Evolutionary conservation across 306 rosid species (phyloP).

Genomic region (Delonix regia): DNA sequence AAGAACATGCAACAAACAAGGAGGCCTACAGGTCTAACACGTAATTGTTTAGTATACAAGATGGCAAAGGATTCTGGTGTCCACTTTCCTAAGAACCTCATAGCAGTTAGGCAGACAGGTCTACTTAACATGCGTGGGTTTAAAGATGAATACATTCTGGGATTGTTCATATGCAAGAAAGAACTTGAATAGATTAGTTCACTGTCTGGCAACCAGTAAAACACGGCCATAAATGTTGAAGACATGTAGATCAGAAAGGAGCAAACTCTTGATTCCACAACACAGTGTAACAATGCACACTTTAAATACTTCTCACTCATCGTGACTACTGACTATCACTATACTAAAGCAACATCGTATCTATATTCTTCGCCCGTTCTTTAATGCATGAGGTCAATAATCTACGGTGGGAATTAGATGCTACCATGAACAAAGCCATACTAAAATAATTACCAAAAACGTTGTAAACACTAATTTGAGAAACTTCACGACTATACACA

Average conservation of each 20-base stretch:
- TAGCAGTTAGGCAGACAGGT: not conserved
- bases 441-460: not conserved
- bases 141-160: not conserved
- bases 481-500: not conserved
- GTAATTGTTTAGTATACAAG: too few relatives aligned
- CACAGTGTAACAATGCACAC: not conserved
- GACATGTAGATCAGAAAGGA: not conserved
- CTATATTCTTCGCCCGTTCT: not conserved
- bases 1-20: not conserved
- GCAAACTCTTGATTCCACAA: not conserved
- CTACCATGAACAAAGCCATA: not conserved
- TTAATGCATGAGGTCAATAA: not conserved
- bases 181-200: not conserved
- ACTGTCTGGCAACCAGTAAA: not conserved
- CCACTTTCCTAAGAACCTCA: not conserved
- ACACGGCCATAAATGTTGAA: not conserved
- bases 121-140: not conserved
- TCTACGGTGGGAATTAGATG: not conserved
- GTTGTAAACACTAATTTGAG: not conserved
- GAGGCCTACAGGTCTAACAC: not conserved
- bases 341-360: not conserved
- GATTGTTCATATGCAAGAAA: not conserved
- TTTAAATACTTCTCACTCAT: slow-evolving; percentile 16
- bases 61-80: not conserved
- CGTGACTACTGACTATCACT: not conserved